A percentile compares a stretch with the other conserved stretches of the same genome.
Evolutionary conservation across 345 rosid genomes (phyloP).

Genomic region (Salix exigua): DNA sequence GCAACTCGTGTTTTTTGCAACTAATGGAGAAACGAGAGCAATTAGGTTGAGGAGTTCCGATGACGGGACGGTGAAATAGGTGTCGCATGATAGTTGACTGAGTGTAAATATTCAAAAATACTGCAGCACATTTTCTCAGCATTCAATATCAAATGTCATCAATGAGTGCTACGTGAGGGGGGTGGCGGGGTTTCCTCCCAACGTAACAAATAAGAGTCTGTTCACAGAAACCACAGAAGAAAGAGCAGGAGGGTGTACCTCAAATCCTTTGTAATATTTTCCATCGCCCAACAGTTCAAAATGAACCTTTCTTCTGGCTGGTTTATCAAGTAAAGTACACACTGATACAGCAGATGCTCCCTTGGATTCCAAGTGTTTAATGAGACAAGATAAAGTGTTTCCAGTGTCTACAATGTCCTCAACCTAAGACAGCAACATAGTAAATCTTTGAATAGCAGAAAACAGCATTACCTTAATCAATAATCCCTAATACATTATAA

Average conservation of each 20-base stretch:
- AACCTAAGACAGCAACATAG: conserved; percentile 39
- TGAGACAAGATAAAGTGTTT: conserved; percentile 56
- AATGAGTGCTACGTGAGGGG: neutral
- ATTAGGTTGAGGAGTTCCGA: neutral
- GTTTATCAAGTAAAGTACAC: conserved; percentile 75
- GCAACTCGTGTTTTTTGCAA: neutral
- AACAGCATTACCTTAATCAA: neutral
- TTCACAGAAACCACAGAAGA: neutral
- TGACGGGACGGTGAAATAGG: neutral
- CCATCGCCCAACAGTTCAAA: conserved; percentile 69
- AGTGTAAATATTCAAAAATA: neutral
- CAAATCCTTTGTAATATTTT: conserved; percentile 75
- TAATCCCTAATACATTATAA: too few species aligned
- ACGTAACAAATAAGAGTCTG: too few species aligned
- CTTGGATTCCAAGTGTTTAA: conserved; percentile 49
- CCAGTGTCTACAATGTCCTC: conserved; percentile 97
- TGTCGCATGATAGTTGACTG: neutral
- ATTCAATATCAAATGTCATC: neutral
- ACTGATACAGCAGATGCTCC: conserved; percentile 81
- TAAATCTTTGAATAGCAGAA: neutral
- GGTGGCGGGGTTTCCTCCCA: too few species aligned
- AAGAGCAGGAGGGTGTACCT: conserved; percentile 37
- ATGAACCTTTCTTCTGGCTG: conserved; percentile 60
- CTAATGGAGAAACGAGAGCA: neutral
- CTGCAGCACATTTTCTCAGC: neutral